A percentile compares a stretch with the other conserved stretches of the same genome.
Evolutionary conservation across 139 green algal species (phyloP).

Genomic region (Yamagishiella unicocca): DNA sequence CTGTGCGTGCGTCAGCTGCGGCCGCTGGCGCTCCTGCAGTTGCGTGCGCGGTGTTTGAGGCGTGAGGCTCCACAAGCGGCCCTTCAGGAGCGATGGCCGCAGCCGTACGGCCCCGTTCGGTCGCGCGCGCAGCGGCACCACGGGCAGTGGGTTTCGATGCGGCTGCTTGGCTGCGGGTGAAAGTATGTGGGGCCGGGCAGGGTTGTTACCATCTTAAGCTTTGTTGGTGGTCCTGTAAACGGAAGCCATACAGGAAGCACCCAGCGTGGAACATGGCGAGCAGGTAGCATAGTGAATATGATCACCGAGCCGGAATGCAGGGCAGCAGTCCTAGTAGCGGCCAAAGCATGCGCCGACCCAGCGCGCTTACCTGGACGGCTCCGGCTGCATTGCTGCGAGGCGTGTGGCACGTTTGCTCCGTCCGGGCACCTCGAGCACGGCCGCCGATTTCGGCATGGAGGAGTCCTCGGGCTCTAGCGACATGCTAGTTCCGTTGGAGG

Average conservation of each 20-base stretch:
- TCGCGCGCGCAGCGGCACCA: background rate
- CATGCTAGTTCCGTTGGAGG: too few species aligned
- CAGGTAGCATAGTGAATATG: too few species aligned
- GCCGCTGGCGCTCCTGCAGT: background rate
- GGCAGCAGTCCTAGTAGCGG: too few species aligned
- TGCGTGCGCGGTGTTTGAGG: background rate
- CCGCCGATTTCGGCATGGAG: background rate
- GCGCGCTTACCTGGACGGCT: background rate
- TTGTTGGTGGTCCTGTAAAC: too few species aligned
- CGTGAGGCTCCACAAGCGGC: background rate
- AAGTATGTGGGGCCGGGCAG: background rate
- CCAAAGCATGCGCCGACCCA: too few species aligned
- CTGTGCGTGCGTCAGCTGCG: background rate
- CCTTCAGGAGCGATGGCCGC: background rate
- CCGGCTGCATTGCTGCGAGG: slow-evolving; percentile 3
- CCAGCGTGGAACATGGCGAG: too few species aligned
- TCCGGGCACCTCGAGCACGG: background rate
- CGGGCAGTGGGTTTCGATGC: background rate
- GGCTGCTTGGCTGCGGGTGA: background rate
- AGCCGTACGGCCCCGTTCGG: background rate
- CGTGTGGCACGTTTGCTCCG: background rate
- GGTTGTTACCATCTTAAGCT: too few species aligned
- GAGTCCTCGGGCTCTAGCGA: too few species aligned
- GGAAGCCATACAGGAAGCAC: too few species aligned
- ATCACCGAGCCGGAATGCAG: too few species aligned